Conservation (phyloP, 257 asterid genomes). For the Solanum medicagineum region DNA sequence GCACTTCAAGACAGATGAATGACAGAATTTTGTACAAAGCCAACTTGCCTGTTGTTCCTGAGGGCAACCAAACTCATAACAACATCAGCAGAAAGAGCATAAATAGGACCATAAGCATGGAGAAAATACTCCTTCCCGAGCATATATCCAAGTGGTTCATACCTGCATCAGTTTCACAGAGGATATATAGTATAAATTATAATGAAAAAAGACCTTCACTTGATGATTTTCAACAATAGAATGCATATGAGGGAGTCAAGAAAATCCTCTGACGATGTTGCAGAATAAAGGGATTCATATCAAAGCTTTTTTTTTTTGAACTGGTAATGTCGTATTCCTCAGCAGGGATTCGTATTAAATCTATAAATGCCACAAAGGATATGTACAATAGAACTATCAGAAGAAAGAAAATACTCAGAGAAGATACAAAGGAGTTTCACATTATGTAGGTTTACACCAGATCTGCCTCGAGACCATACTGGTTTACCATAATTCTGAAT, state of each 20-base stretch:
- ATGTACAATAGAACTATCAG: neutral
- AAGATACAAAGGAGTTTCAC: neutral
- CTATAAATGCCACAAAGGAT: neutral
- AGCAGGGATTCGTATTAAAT: neutral
- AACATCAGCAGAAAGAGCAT: conserved; percentile 93
- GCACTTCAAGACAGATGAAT: neutral
- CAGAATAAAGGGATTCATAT: neutral
- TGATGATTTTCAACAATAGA: neutral
- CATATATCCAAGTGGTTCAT: conserved; percentile 69
- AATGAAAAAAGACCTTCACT: neutral
- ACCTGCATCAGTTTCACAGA: conserved; percentile 47
- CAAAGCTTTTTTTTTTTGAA: neutral
- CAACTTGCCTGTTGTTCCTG: conserved; percentile 73
- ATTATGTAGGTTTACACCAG: neutral
- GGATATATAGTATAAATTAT: neutral
- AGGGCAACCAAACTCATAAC: conserved; percentile 92
- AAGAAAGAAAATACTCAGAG: neutral
- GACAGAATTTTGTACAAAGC: neutral
- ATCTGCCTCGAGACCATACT: neutral
- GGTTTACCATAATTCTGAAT: neutral
- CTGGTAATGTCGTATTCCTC: neutral
- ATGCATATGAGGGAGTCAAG: neutral
- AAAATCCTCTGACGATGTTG: neutral
- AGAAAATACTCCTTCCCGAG: conserved; percentile 94
- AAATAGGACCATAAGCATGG: conserved; percentile 94